Evolutionary conservation across 1,284 basidiomycete genomes (phyloP), one percentile per base, ranked within the genome.

Genomic region (Malassezia sympodialis): DNA sequence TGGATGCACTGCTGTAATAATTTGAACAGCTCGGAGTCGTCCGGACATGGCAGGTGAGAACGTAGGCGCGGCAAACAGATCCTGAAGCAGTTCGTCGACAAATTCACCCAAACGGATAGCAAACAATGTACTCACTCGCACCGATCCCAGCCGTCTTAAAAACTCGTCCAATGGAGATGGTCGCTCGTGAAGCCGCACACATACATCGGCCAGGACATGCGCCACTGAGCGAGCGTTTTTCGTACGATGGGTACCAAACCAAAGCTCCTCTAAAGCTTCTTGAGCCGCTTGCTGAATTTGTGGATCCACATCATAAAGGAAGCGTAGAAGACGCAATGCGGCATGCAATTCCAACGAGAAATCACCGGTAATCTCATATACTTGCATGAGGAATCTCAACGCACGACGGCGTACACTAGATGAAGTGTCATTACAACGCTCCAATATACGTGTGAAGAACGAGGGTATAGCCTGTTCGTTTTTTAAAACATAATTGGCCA

Each of bases 401-500:
- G 94, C 90, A 4, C 94, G 84, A 71, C 94, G 94, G 30, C 94
- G 82, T 2, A 99, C 94, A 19, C 83, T 83, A 6, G 96, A 79
- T 4, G 93, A 90, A 35, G 90, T 86, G 72, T 98, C 93, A 85
- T 90, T 62, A 31, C 94, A 87, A 8, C 91, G 84, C 53, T 86
- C 85, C 8, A 11, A 19, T 19, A 39, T 39, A 10, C 37, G 37
- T 3, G 86, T 82, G 34, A 99, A 86, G 76, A 96, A 94, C 60
- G 87, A 82, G 3, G 82, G 81, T 0, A 88, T 87, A 24, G 94
- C 82, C 54, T 85, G 82, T 0, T 88, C 87, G 2, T 85, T 84
- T 55, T 88, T 84, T 24, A 91, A 82, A 76, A 96, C 84, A 69
- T 96, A 94, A 76, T 89, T 93, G 26, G 93, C 90, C 56, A 98